Percentiles rank a stretch among this genome's conserved stretches.
Evolutionary conservation across 163 green algal genomes (phyloP).

Genomic region (Trebouxiophyceae sp.): DNA sequence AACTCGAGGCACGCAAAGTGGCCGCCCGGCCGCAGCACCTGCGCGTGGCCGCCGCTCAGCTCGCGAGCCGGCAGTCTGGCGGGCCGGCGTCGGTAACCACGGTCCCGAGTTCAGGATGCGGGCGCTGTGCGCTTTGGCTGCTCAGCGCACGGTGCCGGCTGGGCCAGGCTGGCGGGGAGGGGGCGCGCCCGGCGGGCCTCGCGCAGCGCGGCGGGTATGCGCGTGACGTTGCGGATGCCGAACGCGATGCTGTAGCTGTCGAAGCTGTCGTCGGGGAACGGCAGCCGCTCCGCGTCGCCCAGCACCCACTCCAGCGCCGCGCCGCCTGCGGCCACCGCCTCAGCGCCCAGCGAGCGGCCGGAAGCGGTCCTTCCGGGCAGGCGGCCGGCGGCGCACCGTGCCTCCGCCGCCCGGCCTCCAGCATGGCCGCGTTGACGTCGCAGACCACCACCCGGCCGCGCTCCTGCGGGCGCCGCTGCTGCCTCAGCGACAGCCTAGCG

Average conservation of each 20-base stretch:
- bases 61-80: too few relatives aligned
- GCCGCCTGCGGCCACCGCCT: not conserved
- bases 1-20: conserved; percentile 95
- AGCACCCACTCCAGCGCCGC: conserved; percentile 66
- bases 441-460: conserved; percentile 70
- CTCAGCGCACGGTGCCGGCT: too few relatives aligned
- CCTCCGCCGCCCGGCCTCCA: conserved; percentile 61
- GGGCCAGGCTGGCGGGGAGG: too few relatives aligned
- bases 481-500: not conserved
- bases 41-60: too few relatives aligned
- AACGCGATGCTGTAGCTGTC: conserved; percentile 97
- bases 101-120: too few relatives aligned
- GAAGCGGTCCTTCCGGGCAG: too few relatives aligned
- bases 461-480: not conserved
- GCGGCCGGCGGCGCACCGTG: not conserved
- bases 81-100: not conserved
- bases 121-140: too few relatives aligned
- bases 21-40: conserved; percentile 46
- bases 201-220: conserved; percentile 63
- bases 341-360: not conserved
- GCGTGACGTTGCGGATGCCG: conserved; percentile 95
- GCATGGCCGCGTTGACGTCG: conserved; percentile 96
- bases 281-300: conserved; percentile 84
- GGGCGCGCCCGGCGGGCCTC: conserved; percentile 55
- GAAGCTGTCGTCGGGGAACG: conserved; percentile 62